These are phyloP conservation scores for Calocera viscosa DNA, from an alignment of 768 basidiomycete genomes.

Conservation along the genomic window DNA sequence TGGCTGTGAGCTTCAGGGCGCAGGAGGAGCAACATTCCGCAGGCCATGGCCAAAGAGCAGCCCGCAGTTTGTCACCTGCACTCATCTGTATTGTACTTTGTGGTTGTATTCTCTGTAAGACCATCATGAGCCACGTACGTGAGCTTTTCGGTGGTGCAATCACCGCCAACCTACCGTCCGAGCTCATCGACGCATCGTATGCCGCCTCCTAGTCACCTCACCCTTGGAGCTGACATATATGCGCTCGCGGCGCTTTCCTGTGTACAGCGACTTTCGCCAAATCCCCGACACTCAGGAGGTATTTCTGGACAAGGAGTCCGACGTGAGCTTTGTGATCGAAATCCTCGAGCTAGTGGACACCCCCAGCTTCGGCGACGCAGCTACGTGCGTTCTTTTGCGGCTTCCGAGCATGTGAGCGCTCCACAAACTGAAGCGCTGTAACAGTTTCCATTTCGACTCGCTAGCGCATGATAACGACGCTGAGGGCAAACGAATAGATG, in stretches of 20 bases:
- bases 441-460: constrained; percentile 81
- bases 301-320: constrained; percentile 56
- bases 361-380: constrained; percentile 46
- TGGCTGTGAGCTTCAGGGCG: constrained; percentile 7
- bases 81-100: neutral
- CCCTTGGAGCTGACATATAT: neutral
- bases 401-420: constrained; percentile 13
- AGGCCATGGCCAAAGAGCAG: neutral
- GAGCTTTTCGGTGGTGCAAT: constrained; percentile 85
- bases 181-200: constrained; percentile 77
- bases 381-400: constrained; percentile 38
- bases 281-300: constrained; percentile 94
- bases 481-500: constrained; percentile 35
- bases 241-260: neutral
- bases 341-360: constrained; percentile 60
- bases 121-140: constrained; percentile 22
- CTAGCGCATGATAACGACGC: constrained; percentile 87
- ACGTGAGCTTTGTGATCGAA: constrained; percentile 70
- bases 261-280: constrained; percentile 53
- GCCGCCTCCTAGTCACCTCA: constrained; percentile 24
- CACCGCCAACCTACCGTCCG: constrained; percentile 39
- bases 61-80: neutral
- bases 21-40: neutral
- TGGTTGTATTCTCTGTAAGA: neutral
- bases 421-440: neutral